Evolutionary conservation across 805 yeast genomes (phyloP), one percentile per base, ranked within the genome.

Genomic region (Candida palmyrensis): DNA sequence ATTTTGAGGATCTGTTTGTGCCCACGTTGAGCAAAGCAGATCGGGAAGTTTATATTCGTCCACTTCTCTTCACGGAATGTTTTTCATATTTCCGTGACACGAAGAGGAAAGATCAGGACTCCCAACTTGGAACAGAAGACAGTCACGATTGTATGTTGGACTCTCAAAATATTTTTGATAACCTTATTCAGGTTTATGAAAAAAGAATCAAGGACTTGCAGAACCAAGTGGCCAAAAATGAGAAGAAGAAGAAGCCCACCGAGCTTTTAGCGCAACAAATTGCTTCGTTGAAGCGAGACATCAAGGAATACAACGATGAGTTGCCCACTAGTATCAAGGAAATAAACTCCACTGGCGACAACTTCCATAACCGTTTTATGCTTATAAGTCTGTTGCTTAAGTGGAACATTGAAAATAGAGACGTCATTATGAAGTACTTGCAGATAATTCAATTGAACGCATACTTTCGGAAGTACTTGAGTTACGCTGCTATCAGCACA

Each of bases 71-170:
- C 53, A 67, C 94, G 0, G 84, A 90, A 4, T 62, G 75, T 27
- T 80, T 88, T 49, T 65, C 80, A 3, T 89, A 85, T 51, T 60
- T 73, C 40, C 68, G 90, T 30, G 77, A 81, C 41, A 77, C 86
- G 16, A 29, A 29, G 2, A 68, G 35, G 6, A 41, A 39, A 6
- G 30, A 29, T 3, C 26, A 32, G 10, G 29, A 29, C 2, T 28
- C 34, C n/a, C 31, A 32, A 4, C 46, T 44, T 9, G 57, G 57
- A 1, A 38, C 39, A 11, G 66, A 53, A 20, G 37, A 45, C 6
- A 57, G 55, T 14, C 68, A 58, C 38, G 50, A 46, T 14, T 57
- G 68, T 35, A 38, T 45, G 18, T 45, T 59, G 26, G 42, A 52
- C 31, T 41, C 50, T 14, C 44, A 48, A 8, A 49, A 59, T 26